These are phyloP conservation scores for Penicillium canariense DNA, from an alignment of 495 filamentous ascomycete species.

Conservation along the genomic window DNA sequence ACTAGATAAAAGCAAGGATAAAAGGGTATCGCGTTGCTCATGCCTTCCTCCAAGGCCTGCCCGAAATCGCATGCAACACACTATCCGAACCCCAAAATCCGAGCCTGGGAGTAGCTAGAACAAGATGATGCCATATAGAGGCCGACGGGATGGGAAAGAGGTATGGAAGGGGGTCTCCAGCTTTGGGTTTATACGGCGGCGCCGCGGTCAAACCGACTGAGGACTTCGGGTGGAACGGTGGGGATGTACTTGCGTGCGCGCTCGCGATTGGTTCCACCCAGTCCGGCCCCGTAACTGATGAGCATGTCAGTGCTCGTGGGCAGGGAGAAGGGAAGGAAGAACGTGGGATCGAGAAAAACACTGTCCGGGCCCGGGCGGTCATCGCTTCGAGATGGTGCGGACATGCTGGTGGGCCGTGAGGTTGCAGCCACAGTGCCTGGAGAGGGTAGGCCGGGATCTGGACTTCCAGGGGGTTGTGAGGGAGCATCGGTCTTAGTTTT, in stretches of 20 bases:
- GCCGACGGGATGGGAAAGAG: background rate
- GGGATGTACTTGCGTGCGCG: slow-evolving; percentile 95
- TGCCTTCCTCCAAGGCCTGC: background rate
- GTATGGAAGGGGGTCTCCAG: background rate
- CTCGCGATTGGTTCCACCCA: slow-evolving; percentile 89
- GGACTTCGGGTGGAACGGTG: slow-evolving; percentile 88
- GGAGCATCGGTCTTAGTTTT: slow-evolving; percentile 25
- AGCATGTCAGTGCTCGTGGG: slow-evolving; percentile 98
- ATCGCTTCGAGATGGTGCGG: slow-evolving; percentile 16
- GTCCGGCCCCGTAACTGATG: slow-evolving; percentile 89
- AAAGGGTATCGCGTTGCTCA: background rate
- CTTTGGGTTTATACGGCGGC: slow-evolving; percentile 2
- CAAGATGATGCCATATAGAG: background rate
- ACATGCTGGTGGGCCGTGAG: slow-evolving; percentile 24
- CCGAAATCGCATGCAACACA: background rate
- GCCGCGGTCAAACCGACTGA: slow-evolving; percentile 78
- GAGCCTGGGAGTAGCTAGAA: background rate
- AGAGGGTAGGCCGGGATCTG: slow-evolving; percentile 23
- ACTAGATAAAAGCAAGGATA: background rate
- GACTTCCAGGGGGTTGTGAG: slow-evolving; percentile 25
- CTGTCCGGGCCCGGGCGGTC: slow-evolving; percentile 45
- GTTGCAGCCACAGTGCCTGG: slow-evolving; percentile 27
- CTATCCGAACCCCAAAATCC: background rate
- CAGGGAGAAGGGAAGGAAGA: slow-evolving; percentile 91
- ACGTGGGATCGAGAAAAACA: slow-evolving; percentile 78